Base-by-base conservation (phyloP, 139 green algal species). In the Pleodorina starrii region DNA sequence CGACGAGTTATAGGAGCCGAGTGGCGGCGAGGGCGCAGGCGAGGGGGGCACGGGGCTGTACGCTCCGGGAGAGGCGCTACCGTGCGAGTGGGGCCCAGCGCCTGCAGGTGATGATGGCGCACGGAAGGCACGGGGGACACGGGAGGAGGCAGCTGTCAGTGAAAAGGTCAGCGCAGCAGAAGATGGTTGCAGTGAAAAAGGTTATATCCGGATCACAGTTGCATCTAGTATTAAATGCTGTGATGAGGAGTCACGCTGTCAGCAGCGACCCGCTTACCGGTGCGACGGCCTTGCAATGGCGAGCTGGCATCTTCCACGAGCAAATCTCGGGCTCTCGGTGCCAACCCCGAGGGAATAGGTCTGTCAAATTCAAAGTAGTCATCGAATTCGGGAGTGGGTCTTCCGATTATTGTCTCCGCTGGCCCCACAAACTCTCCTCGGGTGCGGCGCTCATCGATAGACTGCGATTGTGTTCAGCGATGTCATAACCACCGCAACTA, bases 341-440 rank as follows among this genome's bases (percentile, higher is more conserved):
- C n/a, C 14, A 88, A 5, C 0, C 82, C 82, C 32, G 82, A 88
- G 32, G 82, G 12, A 1, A 88, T 2, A 11, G 82, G 82, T 5
- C 44, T 42, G 44, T 79, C 63, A n/a, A 88, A 88, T 63, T 79
- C 66, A 21, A 88, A 88, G 66, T 54, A 87, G 2, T 77, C 60
- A 27, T 87, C 81, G 35, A 78, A 79, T 2, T 69, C 44, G 32
- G 82, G 44, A 14, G 44, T 69, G 19, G 63, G 81, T 35, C 60
- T 68, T 6, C 35, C 29, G 1, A 78, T 32, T 5, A 79, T 36
- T 7, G 57, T 44, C 23, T 88, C 82, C 25, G 11, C 4, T 0
- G 82, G 35, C 3, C 42, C 4, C 32, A 79, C 60, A 48, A 50
- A 69, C 46, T 79, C 82, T 29, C 66, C 66, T 1, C 25, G 57